phyloP scores from a whole-genome alignment of 306 rosid species.

The Cyclanthera cordifolia region DNA sequence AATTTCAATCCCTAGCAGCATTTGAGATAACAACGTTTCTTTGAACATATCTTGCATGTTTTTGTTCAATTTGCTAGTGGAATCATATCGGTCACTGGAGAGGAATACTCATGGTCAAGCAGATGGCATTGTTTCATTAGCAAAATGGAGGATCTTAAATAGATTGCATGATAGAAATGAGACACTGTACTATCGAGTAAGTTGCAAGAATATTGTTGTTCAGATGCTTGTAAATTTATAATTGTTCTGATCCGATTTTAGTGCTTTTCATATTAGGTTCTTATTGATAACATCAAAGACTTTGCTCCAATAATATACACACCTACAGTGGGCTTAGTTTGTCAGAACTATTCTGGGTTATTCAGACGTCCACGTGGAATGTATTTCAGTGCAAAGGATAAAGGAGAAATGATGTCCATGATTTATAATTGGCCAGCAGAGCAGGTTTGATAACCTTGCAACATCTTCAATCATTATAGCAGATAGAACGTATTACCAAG shows the following conservation, averaged over 20 bases:
- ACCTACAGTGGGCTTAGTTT: slow-evolving; percentile 91
- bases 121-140: slow-evolving; percentile 50
- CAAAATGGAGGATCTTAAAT: slow-evolving; percentile 97
- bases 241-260: slow-evolving; percentile 12
- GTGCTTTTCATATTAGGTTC: slow-evolving; percentile 44
- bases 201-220: slow-evolving; percentile 22
- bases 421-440: slow-evolving; percentile 92
- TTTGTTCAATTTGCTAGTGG: slow-evolving; percentile 43
- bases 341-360: slow-evolving; percentile 93
- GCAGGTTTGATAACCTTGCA: slow-evolving; percentile 31
- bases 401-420: slow-evolving; percentile 99
- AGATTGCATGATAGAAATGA: slow-evolving; percentile 96
- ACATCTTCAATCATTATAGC: neutral
- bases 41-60: slow-evolving; percentile 1
- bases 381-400: slow-evolving; percentile 98
- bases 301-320: slow-evolving; percentile 95
- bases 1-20: neutral
- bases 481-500: neutral
- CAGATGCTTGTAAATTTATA: slow-evolving; percentile 6
- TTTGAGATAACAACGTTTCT: neutral
- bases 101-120: slow-evolving; percentile 77
- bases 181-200: slow-evolving; percentile 85
- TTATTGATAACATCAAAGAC: slow-evolving; percentile 84
- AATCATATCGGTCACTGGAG: slow-evolving; percentile 85
- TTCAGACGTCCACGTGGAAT: slow-evolving; percentile 98